phyloP scores from a whole-genome alignment of 169 alveolate genomes.

The Plasmodium yoelii region DNA sequence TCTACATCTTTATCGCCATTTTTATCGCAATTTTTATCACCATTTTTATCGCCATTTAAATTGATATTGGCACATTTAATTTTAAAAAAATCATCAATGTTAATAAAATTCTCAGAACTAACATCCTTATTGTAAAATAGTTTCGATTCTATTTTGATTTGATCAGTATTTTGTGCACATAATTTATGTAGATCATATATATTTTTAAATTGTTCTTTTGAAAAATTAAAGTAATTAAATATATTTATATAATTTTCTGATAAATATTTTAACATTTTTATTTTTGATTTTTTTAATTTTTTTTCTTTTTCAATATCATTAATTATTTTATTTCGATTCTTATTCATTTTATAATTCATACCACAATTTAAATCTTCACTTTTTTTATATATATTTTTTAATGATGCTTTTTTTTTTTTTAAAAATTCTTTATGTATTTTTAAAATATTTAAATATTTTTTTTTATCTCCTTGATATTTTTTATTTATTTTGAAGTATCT shows the following conservation, averaged over 20 bases:
- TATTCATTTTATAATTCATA: neutral
- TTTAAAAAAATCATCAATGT: constrained; percentile 8
- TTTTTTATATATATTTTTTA: constrained; percentile 20
- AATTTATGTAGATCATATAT: constrained; percentile 9
- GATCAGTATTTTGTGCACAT: constrained; percentile 1
- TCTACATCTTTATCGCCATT: neutral
- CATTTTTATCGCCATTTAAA: neutral
- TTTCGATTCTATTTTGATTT: neutral
- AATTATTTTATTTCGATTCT: constrained; percentile 11
- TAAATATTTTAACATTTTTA: constrained; percentile 24
- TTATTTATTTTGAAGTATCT: too few species aligned
- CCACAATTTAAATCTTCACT: neutral
- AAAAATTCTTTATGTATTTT: constrained; percentile 43
- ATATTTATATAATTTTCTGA: constrained; percentile 25
- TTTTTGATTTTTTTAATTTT: constrained; percentile 29
- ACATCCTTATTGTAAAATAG: constrained; percentile 15
- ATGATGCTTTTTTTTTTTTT: constrained; percentile 33
- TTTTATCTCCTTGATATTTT: neutral
- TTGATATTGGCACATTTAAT: too few species aligned
- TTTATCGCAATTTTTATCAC: too few species aligned
- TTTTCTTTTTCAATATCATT: constrained; percentile 31
- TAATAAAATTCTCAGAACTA: neutral
- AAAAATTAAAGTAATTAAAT: constrained; percentile 19
- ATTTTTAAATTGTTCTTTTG: constrained; percentile 14
- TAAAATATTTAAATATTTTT: constrained; percentile 9